These are phyloP conservation scores for Geotrichum siamense DNA, from an alignment of 1,139 yeast genomes.

Conservation along the genomic window DNA sequence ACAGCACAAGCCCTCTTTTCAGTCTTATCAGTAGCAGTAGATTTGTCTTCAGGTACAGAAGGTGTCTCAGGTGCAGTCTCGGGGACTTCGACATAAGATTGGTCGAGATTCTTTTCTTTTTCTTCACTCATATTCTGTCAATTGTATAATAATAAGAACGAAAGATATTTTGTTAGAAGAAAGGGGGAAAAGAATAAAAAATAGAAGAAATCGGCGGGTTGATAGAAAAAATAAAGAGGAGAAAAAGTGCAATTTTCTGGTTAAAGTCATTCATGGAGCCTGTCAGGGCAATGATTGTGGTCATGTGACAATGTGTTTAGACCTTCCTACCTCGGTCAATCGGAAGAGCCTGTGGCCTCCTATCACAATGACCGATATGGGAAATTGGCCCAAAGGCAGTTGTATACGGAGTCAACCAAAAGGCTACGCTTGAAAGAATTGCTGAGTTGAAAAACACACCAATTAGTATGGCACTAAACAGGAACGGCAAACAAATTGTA, in stretches of 20 bases:
- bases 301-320: background rate
- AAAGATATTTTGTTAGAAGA: background rate
- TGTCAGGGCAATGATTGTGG: too few species aligned
- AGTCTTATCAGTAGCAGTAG: background rate
- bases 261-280: background rate
- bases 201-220: too few species aligned
- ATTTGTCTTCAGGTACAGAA: background rate
- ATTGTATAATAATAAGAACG: background rate
- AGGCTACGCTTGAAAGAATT: too few species aligned
- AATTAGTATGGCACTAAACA: too few species aligned
- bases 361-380: too few species aligned
- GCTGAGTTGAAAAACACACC: too few species aligned
- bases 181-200: background rate
- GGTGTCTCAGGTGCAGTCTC: background rate
- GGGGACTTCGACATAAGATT: background rate
- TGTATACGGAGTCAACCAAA: too few species aligned
- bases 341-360: too few species aligned
- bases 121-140: background rate
- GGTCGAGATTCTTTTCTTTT: background rate
- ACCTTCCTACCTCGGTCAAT: background rate
- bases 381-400: too few species aligned
- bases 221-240: too few species aligned
- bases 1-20: conserved; percentile 1
- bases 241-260: background rate
- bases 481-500: too few species aligned